phyloP scores from a whole-genome alignment of 371 early-diverging fungal species.

The Blastocladiella emersonii region DNA sequence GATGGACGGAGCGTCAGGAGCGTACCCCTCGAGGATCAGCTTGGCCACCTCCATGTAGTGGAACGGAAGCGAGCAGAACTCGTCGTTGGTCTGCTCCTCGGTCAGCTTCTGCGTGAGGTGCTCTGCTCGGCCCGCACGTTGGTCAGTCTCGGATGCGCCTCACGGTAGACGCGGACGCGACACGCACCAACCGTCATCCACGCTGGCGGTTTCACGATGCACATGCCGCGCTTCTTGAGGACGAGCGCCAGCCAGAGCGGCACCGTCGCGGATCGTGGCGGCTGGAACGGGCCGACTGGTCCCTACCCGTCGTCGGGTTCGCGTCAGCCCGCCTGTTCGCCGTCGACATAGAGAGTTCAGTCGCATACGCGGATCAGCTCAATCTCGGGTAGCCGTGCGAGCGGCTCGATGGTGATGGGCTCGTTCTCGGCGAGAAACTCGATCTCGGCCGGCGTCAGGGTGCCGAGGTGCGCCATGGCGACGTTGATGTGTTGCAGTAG shows the following conservation, averaged over 20 bases:
- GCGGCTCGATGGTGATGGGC: conserved; percentile 51
- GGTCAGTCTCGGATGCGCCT: neutral
- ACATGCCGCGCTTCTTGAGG: conserved; percentile 65
- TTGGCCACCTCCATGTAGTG: conserved; percentile 70
- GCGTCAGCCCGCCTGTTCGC: neutral
- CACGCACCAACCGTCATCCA: conserved; percentile 56
- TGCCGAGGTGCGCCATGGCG: too few relatives aligned
- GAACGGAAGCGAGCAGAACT: conserved; percentile 58
- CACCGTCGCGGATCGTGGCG: conserved; percentile 51
- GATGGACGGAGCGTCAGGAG: too few relatives aligned
- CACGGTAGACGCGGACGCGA: neutral
- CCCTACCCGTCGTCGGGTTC: conserved; percentile 32
- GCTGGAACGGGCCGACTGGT: conserved; percentile 61
- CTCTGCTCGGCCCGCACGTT: conserved; percentile 17
- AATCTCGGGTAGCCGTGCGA: neutral
- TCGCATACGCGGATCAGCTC: conserved; percentile 42
- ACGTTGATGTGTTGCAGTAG: too few relatives aligned
- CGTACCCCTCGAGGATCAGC: conserved; percentile 54
- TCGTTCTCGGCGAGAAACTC: conserved; percentile 73
- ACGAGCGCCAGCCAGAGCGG: conserved; percentile 78
- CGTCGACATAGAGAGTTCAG: neutral
- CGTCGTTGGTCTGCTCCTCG: conserved; percentile 37
- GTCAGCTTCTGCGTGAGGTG: conserved; percentile 37
- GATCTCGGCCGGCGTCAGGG: conserved; percentile 64
- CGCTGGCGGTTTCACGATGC: conserved; percentile 62